Conservation (phyloP, 169 alveolate genomes). For the Plasmodium gonderi region DNA sequence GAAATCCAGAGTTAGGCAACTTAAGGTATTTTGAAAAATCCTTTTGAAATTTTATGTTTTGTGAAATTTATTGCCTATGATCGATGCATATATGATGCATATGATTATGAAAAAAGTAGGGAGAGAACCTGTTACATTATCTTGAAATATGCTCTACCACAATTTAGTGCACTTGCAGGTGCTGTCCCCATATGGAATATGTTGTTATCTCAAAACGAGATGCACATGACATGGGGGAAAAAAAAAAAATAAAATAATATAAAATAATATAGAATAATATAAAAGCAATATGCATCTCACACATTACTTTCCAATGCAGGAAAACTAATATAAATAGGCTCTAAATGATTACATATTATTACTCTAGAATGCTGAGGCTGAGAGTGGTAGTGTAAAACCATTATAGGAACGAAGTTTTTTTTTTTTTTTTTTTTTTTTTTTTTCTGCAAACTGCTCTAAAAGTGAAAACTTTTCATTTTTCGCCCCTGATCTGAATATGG, state of each 20-base stretch:
- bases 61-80: neutral
- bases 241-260: no score
- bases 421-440: conserved; percentile 9
- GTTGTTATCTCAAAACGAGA: neutral
- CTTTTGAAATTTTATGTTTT: neutral
- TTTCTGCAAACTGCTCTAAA: neutral
- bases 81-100: no score
- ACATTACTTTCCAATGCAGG: neutral
- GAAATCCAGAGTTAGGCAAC: neutral
- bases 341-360: neutral
- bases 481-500: conserved; percentile 17
- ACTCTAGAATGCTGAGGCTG: neutral
- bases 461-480: conserved; percentile 2
- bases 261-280: no score
- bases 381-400: neutral
- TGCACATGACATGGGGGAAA: neutral
- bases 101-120: neutral
- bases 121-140: neutral
- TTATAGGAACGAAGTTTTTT: neutral
- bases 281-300: neutral
- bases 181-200: no score
- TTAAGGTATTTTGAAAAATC: neutral
- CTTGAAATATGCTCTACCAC: neutral
- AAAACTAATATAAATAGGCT: neutral
- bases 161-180: neutral